Conservation (phyloP, 2,329 filamentous ascomycete species). For the Trichothecium sympodiale region DNA sequence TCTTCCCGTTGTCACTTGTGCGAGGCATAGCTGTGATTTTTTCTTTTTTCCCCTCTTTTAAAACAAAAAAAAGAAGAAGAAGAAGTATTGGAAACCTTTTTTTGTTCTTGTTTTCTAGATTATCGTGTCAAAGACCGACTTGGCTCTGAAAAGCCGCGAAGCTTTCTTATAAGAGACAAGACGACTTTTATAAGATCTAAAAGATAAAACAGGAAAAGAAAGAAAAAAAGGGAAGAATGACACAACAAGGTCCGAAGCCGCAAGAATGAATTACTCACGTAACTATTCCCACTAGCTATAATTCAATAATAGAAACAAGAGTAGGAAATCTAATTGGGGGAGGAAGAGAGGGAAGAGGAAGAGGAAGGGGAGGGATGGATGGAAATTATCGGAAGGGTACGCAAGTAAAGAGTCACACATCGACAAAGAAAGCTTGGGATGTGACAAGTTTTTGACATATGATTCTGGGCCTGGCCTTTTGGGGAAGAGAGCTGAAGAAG, state of each 20-base stretch:
- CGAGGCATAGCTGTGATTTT: conserved; percentile 19
- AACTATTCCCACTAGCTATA: too few relatives aligned
- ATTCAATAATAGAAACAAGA: too few relatives aligned
- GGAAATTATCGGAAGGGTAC: neutral
- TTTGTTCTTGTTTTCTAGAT: neutral
- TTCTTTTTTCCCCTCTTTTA: too few relatives aligned
- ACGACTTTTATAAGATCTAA: conserved; percentile 1
- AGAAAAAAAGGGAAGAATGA: too few relatives aligned
- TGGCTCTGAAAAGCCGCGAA: too few relatives aligned
- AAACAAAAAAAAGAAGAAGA: conserved; percentile 6
- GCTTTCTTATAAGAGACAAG: neutral
- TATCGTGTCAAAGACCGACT: too few relatives aligned
- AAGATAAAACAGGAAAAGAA: too few relatives aligned
- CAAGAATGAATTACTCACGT: too few relatives aligned
- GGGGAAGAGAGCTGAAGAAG: too few relatives aligned
- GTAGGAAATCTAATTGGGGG: too few relatives aligned
- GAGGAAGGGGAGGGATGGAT: neutral
- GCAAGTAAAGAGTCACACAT: conserved; percentile 1
- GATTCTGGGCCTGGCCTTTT: conserved; percentile 6
- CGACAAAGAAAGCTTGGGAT: neutral
- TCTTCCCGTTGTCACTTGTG: conserved; percentile 39
- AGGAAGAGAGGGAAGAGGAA: neutral
- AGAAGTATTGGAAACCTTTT: neutral
- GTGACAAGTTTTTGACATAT: conserved; percentile 7
- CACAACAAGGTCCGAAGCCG: too few relatives aligned